Percentiles rank a stretch among this genome's conserved stretches.
Conservation (phyloP, 352 stramenopile genomes). For the Discostella stelligera region DNA sequence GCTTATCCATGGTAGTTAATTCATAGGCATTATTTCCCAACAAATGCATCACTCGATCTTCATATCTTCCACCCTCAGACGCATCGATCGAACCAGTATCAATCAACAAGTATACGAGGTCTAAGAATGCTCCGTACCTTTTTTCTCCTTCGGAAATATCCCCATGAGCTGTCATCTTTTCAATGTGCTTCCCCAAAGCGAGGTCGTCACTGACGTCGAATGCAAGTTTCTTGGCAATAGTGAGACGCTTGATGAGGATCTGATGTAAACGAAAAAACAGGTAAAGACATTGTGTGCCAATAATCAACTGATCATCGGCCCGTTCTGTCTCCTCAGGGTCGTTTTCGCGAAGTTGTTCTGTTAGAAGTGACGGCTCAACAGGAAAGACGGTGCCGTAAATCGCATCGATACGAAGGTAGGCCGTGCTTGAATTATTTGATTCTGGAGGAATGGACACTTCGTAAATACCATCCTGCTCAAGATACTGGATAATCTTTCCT, state of each 20-base stretch:
- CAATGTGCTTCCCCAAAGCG: slow-evolving; percentile 60
- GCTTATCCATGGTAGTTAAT: slow-evolving; percentile 84
- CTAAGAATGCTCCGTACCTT: slow-evolving; percentile 79
- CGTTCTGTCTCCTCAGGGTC: slow-evolving; percentile 64
- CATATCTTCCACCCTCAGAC: slow-evolving; percentile 72
- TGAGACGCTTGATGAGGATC: slow-evolving; percentile 74
- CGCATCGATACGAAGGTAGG: slow-evolving; percentile 56
- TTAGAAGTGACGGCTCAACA: slow-evolving; percentile 69
- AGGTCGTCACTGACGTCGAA: slow-evolving; percentile 58
- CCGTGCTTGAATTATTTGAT: slow-evolving; percentile 42
- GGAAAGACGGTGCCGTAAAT: slow-evolving; percentile 73
- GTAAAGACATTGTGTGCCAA: slow-evolving; percentile 82
- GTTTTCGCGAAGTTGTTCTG: slow-evolving; percentile 61
- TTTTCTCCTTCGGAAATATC: slow-evolving; percentile 57
- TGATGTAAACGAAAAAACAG: slow-evolving; percentile 82
- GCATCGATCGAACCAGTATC: slow-evolving; percentile 50
- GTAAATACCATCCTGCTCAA: slow-evolving; percentile 56
- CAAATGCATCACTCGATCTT: slow-evolving; percentile 76
- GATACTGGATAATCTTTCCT: slow-evolving; percentile 65
- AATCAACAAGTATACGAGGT: slow-evolving; percentile 74
- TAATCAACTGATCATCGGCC: slow-evolving; percentile 68
- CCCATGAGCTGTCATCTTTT: slow-evolving; percentile 58
- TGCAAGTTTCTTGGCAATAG: slow-evolving; percentile 73
- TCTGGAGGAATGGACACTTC: slow-evolving; percentile 43
- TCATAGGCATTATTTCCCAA: slow-evolving; percentile 79